A percentile compares a stretch with the other conserved stretches of the same genome.
Conservation (phyloP, 768 basidiomycete species). For the Wakefieldia striispora region DNA sequence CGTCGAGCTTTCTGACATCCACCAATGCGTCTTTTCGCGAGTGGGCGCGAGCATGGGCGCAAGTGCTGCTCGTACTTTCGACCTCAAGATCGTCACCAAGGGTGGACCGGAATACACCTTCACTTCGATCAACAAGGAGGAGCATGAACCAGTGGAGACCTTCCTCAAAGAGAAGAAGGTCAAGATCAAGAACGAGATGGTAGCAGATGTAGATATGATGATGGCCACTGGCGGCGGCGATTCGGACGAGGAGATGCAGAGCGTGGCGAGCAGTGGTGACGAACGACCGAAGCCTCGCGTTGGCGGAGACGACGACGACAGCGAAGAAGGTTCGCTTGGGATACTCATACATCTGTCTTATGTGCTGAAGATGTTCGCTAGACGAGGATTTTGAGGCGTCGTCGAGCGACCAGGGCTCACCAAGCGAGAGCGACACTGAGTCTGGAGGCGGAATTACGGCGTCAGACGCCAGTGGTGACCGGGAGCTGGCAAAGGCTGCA, state of each 20-base stretch:
- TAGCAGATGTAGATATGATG: conserved; percentile 79
- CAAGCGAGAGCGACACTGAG: conserved; percentile 67
- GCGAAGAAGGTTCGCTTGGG: conserved; percentile 58
- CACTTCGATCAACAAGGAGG: conserved; percentile 93
- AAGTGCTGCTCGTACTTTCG: conserved; percentile 88
- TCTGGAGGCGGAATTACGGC: conserved; percentile 70
- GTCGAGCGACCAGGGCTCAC: conserved; percentile 84
- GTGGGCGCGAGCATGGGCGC: conserved; percentile 83
- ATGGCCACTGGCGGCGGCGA: conserved; percentile 61
- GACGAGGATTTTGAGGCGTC: conserved; percentile 93
- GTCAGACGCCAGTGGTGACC: conserved; percentile 82
- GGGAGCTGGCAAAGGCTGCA: conserved; percentile 48
- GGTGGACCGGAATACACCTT: conserved; percentile 85
- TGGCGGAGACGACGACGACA: conserved; percentile 66
- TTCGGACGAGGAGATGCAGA: conserved; percentile 83
- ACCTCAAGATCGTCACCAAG: conserved; percentile 86
- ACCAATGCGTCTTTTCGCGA: conserved; percentile 89
- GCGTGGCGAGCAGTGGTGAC: conserved; percentile 69
- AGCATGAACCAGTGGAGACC: conserved; percentile 80
- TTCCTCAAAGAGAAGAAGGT: conserved; percentile 92
- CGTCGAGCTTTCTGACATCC: conserved; percentile 86
- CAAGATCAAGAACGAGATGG: conserved; percentile 93
- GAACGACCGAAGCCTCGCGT: conserved; percentile 52
- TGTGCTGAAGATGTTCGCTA: conserved; percentile 26
- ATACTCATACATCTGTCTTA: not conserved